phyloP scores from a whole-genome alignment of 768 basidiomycete genomes.

The Naganishia friedmannii region DNA sequence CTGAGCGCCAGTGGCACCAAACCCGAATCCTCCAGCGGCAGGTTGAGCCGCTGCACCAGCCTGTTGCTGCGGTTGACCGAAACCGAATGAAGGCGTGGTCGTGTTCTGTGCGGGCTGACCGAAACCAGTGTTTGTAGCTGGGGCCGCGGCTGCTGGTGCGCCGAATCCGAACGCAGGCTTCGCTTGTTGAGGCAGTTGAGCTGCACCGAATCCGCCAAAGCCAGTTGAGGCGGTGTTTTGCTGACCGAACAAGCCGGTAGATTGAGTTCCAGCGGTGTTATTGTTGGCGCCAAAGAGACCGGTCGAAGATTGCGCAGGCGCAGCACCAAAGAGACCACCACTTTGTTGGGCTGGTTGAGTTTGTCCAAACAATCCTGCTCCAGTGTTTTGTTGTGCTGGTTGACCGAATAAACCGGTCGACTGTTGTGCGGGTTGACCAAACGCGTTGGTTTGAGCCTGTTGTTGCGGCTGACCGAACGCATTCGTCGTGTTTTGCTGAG shows the following conservation, averaged over 20 bases:
- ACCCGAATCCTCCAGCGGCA: constrained; percentile 40
- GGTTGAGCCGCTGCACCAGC: constrained; percentile 30
- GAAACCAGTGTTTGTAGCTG: constrained; percentile 40
- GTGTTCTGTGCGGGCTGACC: constrained; percentile 38
- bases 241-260: constrained; percentile 47
- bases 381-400: constrained; percentile 37
- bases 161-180: constrained; percentile 30
- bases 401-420: constrained; percentile 33
- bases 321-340: constrained; percentile 55
- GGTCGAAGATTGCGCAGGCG: constrained; percentile 22
- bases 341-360: constrained; percentile 30
- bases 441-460: constrained; percentile 40
- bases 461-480: constrained; percentile 44
- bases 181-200: constrained; percentile 30
- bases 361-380: constrained; percentile 33
- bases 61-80: constrained; percentile 34
- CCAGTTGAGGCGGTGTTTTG: constrained; percentile 44
- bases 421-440: constrained; percentile 33
- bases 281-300: constrained; percentile 21
- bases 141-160: constrained; percentile 26
- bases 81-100: constrained; percentile 32
- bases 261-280: constrained; percentile 26
- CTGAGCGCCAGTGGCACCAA: constrained; percentile 44
- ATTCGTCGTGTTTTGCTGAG: constrained; percentile 48
- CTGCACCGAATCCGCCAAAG: constrained; percentile 52